Conservation (phyloP, 1,284 basidiomycete species). For the Trichosporon sp. region DNA sequence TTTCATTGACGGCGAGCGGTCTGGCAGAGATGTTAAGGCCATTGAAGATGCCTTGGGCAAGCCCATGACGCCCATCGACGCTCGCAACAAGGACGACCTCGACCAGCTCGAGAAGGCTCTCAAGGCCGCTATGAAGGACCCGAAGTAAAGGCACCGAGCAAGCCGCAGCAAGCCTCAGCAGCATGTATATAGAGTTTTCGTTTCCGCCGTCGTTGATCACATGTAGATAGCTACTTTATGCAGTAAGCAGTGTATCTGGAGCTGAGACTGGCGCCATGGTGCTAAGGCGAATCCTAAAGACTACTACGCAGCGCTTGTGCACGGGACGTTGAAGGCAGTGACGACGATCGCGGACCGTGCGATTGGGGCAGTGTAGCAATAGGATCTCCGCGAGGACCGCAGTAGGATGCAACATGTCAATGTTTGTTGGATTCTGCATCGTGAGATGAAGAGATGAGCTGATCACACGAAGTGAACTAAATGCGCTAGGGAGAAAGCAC, state of each 20-base stretch:
- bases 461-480: too few relatives aligned
- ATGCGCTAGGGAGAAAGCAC: too few relatives aligned
- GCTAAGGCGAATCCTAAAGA: too few relatives aligned
- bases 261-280: neutral
- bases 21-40: slow-evolving; percentile 75
- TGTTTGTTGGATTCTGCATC: too few relatives aligned
- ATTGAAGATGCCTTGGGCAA: slow-evolving; percentile 72
- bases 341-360: too few relatives aligned
- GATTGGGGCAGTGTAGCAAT: too few relatives aligned
- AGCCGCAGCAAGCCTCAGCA: too few relatives aligned
- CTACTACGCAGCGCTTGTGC: too few relatives aligned
- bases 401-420: too few relatives aligned
- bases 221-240: neutral
- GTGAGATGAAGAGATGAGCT: too few relatives aligned
- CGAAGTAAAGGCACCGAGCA: neutral
- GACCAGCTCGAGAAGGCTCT: slow-evolving; percentile 42
- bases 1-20: slow-evolving; percentile 82
- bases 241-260: neutral
- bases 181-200: neutral
- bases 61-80: slow-evolving; percentile 41
- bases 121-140: slow-evolving; percentile 26
- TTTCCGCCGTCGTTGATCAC: neutral
- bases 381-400: too few relatives aligned
- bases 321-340: too few relatives aligned
- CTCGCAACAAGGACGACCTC: slow-evolving; percentile 29